Conservation (phyloP, 1,284 basidiomycete species). For the Ceratobasidium sp. region DNA sequence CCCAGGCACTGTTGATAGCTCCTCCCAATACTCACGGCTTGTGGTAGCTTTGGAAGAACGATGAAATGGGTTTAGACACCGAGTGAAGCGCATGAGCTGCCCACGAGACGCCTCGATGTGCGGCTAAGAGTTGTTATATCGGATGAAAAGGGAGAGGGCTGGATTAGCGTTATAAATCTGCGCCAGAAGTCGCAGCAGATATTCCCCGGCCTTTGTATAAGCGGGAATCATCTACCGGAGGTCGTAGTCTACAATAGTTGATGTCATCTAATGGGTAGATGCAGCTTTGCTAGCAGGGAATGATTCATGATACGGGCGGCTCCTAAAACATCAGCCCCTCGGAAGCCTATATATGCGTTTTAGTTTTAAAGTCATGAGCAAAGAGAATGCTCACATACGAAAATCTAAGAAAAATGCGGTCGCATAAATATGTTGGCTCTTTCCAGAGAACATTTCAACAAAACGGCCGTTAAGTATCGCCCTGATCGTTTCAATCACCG, state of each 20-base stretch:
- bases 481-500: slow-evolving; percentile 29
- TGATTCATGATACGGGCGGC: neutral
- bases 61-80: slow-evolving; percentile 12
- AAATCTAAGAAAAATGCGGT: slow-evolving; percentile 36
- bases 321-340: slow-evolving; percentile 5
- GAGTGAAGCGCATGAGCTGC: slow-evolving; percentile 3
- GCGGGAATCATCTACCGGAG: slow-evolving; percentile 26
- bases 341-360: neutral
- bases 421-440: slow-evolving; percentile 24
- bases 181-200: slow-evolving; percentile 1
- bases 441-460: slow-evolving; percentile 33
- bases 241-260: slow-evolving; percentile 8
- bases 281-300: neutral
- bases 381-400: slow-evolving; percentile 15
- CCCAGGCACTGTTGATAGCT: neutral
- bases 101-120: neutral
- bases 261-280: neutral
- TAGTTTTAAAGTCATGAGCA: neutral
- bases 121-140: neutral
- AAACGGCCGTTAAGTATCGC: slow-evolving; percentile 33
- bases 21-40: slow-evolving; percentile 9
- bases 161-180: slow-evolving; percentile 15
- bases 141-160: neutral
- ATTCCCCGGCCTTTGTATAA: slow-evolving; percentile 31
- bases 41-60: neutral